A percentile compares a stretch with the other conserved stretches of the same genome.
phyloP scores from a whole-genome alignment of 2,329 filamentous ascomycete genomes.

The Tolypocladium album region DNA sequence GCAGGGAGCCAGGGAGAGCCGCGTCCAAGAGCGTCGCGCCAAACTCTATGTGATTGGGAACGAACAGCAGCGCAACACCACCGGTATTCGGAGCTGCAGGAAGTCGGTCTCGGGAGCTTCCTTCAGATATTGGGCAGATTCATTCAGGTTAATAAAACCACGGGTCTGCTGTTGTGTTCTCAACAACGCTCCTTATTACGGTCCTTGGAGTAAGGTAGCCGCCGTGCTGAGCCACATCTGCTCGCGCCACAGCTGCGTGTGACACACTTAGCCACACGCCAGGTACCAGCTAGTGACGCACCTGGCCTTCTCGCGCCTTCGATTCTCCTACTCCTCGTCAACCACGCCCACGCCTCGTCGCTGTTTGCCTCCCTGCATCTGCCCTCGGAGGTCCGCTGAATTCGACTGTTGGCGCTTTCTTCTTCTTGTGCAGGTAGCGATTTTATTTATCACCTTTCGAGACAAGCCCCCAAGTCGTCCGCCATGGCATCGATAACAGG shows the following conservation, averaged over 20 bases:
- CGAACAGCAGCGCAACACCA: background rate
- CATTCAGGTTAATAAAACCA: background rate
- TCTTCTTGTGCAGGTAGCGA: background rate
- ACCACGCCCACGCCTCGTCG: background rate
- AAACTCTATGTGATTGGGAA: background rate
- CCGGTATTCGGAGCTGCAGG: background rate
- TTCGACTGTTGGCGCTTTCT: constrained; percentile 2
- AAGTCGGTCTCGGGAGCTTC: background rate
- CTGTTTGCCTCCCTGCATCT: background rate
- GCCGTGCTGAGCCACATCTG: background rate
- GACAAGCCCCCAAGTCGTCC: background rate
- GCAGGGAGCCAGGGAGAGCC: background rate
- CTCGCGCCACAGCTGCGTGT: background rate
- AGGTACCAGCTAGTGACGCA: background rate
- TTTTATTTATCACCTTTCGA: background rate
- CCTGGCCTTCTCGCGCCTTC: background rate
- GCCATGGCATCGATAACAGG: constrained; percentile 46
- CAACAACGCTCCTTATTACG: background rate
- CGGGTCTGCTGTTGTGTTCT: too few species aligned
- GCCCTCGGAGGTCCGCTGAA: constrained; percentile 1
- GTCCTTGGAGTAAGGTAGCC: background rate
- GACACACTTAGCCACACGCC: background rate
- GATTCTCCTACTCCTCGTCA: background rate
- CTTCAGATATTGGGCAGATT: background rate
- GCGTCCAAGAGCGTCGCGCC: too few species aligned